These are phyloP conservation scores for Suillus plorans DNA, from an alignment of 768 basidiomycete species.

Conservation along the genomic window DNA sequence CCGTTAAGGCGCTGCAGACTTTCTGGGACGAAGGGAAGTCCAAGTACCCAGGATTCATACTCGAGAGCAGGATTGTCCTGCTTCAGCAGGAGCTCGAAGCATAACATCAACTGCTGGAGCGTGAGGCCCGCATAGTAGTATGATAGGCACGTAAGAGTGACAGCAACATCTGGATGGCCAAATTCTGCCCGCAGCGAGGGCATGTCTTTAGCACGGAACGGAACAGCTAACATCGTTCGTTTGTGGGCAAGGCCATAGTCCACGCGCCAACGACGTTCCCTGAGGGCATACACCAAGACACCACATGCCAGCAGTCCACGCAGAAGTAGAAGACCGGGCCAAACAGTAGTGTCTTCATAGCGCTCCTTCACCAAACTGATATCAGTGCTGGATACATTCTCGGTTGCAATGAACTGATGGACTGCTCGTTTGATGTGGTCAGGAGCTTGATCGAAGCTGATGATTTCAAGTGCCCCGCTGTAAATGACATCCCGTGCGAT, in stretches of 20 bases:
- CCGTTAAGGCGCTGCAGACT: background rate
- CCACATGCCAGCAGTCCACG: background rate
- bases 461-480: constrained; percentile 1
- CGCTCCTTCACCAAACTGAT: constrained; percentile 11
- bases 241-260: background rate
- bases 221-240: background rate
- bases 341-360: background rate
- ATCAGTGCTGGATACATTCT: background rate
- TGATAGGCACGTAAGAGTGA: background rate
- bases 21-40: background rate
- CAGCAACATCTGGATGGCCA: background rate
- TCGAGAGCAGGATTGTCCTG: background rate
- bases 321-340: background rate
- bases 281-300: background rate
- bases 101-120: background rate
- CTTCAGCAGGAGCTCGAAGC: background rate
- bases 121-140: background rate
- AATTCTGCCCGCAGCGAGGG: background rate
- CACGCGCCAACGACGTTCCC: background rate
- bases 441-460: constrained; percentile 1
- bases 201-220: background rate
- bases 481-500: constrained; percentile 14
- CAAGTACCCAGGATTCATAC: background rate
- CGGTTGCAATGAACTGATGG: constrained; percentile 23
- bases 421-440: constrained; percentile 11